Evolutionary conservation across 257 asterid genomes (phyloP).

Genomic region (Solanum dulcamara): DNA sequence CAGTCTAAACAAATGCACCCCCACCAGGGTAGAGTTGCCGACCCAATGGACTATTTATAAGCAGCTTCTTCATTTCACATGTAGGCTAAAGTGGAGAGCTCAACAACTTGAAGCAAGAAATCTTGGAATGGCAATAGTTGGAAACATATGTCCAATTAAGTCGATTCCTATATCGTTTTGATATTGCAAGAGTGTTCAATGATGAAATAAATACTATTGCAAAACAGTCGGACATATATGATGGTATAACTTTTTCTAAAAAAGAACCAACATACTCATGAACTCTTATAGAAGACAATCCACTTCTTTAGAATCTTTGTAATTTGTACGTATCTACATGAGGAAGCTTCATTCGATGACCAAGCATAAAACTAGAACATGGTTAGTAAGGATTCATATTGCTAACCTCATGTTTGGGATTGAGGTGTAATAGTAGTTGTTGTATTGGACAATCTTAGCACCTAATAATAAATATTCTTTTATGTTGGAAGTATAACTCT

Average conservation of each 20-base stretch:
- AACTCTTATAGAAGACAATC: background rate
- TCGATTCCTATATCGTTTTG: background rate
- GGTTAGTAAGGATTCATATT: too few species aligned
- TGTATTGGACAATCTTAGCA: background rate
- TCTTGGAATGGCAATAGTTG: background rate
- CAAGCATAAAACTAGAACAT: background rate
- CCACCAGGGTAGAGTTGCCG: background rate
- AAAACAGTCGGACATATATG: background rate
- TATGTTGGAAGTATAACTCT: background rate
- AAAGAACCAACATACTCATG: background rate
- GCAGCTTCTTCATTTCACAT: background rate
- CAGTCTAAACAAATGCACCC: background rate
- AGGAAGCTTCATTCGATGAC: background rate
- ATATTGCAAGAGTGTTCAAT: background rate
- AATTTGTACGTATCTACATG: background rate
- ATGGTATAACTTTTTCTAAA: background rate
- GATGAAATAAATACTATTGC: background rate
- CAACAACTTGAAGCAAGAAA: background rate
- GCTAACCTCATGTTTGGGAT: too few species aligned
- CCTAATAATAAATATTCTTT: background rate
- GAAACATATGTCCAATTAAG: background rate
- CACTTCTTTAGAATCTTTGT: background rate
- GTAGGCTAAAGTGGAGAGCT: background rate
- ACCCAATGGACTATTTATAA: background rate
- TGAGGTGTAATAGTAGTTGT: too few species aligned